A percentile compares a stretch with the other conserved stretches of the same genome.
These are phyloP conservation scores for Rutstroemia sp. DNA, from an alignment of 2,329 filamentous ascomycete genomes.

Conservation along the genomic window DNA sequence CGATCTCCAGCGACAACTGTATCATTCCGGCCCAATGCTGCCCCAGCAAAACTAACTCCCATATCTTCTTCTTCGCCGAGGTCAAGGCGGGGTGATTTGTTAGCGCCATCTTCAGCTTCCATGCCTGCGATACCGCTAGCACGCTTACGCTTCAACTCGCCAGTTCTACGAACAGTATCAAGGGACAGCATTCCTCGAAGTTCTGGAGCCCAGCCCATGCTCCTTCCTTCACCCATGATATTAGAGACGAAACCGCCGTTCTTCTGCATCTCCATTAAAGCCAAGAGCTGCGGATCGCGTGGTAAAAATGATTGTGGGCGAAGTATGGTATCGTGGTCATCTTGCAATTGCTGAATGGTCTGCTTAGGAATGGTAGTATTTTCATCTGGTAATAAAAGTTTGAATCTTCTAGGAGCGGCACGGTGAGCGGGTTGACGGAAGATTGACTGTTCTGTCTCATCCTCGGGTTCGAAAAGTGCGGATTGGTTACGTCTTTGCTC, in stretches of 20 bases:
- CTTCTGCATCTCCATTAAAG: constrained; percentile 86
- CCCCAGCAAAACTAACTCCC: constrained; percentile 36
- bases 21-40: constrained; percentile 40
- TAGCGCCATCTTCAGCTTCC: constrained; percentile 48
- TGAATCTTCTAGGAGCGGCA: constrained; percentile 59
- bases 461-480: constrained; percentile 50
- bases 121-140: constrained; percentile 81
- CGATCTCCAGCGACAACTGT: constrained; percentile 42
- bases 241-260: constrained; percentile 83
- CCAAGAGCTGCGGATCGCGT: constrained; percentile 77
- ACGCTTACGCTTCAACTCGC: constrained; percentile 87
- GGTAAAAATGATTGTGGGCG: constrained; percentile 78
- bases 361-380: constrained; percentile 69
- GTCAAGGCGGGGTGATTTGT: constrained; percentile 59
- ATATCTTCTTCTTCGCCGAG: constrained; percentile 55
- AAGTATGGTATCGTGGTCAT: constrained; percentile 78
- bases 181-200: constrained; percentile 87
- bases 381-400: constrained; percentile 69
- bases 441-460: constrained; percentile 47
- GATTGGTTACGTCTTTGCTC: constrained; percentile 41
- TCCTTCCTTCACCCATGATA: constrained; percentile 74
- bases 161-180: constrained; percentile 66
- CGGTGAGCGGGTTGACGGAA: constrained; percentile 65
- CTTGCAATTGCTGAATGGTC: constrained; percentile 80
- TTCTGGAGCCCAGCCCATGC: constrained; percentile 82